phyloP scores from a whole-genome alignment of 2,329 filamentous ascomycete species.

The Paecilomyces sp. region DNA sequence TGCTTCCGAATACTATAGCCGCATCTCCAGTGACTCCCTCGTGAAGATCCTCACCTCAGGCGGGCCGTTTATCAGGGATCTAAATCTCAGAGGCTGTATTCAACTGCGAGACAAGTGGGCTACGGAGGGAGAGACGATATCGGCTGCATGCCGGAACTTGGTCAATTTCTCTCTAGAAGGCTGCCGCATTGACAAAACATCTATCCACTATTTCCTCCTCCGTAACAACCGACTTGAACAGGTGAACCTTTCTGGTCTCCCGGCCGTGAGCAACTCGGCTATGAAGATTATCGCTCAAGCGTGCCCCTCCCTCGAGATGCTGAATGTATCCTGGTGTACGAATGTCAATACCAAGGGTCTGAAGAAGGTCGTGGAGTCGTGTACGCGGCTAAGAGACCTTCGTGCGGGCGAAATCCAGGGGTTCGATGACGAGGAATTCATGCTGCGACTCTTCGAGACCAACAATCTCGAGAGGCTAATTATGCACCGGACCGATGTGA shows the following conservation, averaged over 20 bases:
- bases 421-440: conserved; percentile 67
- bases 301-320: conserved; percentile 71
- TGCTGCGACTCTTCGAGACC: conserved; percentile 65
- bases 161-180: conserved; percentile 84
- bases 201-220: conserved; percentile 70
- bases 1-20: conserved; percentile 75
- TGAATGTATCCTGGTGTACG: conserved; percentile 92
- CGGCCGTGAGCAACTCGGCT: conserved; percentile 67
- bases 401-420: conserved; percentile 74
- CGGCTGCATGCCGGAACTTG: conserved; percentile 79
- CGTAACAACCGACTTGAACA: conserved; percentile 72
- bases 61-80: conserved; percentile 81
- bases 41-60: conserved; percentile 77
- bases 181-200: conserved; percentile 72
- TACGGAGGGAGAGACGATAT: conserved; percentile 59
- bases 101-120: conserved; percentile 79
- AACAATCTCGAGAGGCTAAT: conserved; percentile 80
- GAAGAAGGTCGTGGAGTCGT: conserved; percentile 63
- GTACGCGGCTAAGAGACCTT: conserved; percentile 67
- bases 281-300: conserved; percentile 79
- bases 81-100: conserved; percentile 86
- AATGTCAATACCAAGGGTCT: conserved; percentile 75
- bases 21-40: conserved; percentile 77
- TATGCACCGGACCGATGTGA: conserved; percentile 69
- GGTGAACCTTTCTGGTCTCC: conserved; percentile 77